Percentiles rank a stretch among this genome's conserved stretches.
These are phyloP conservation scores for Abrus precatorius DNA, from an alignment of 306 rosid species.

Conservation along the genomic window DNA sequence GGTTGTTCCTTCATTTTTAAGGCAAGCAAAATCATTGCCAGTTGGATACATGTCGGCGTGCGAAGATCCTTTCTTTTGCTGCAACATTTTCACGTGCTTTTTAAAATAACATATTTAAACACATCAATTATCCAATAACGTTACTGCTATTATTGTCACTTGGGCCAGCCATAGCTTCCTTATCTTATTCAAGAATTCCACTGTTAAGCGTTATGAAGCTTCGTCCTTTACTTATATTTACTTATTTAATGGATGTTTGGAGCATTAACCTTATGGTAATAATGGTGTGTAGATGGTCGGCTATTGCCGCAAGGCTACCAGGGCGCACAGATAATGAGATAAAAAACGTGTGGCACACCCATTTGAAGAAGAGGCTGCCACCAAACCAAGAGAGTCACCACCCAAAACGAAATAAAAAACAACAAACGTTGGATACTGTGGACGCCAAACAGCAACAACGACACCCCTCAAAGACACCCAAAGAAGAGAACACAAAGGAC, in stretches of 20 bases:
- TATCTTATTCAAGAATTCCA: too few species aligned
- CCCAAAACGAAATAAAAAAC: constrained; percentile 36
- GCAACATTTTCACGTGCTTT: constrained; percentile 41
- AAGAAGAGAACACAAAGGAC: background rate
- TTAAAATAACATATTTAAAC: background rate
- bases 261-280: constrained; percentile 1
- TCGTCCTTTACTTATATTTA: too few species aligned
- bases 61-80: constrained; percentile 49
- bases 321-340: constrained; percentile 95
- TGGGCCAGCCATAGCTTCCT: too few species aligned
- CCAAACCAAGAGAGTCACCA: constrained; percentile 30
- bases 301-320: constrained; percentile 82
- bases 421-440: constrained; percentile 30
- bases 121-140: background rate
- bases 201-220: too few species aligned
- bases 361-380: constrained; percentile 77
- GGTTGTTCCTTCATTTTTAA: constrained; percentile 27
- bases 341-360: constrained; percentile 96
- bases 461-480: background rate
- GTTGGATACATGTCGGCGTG: constrained; percentile 31
- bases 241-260: background rate
- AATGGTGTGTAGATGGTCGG: constrained; percentile 75
- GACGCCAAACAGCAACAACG: constrained; percentile 7
- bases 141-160: background rate
- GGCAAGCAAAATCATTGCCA: constrained; percentile 31